Conservation (phyloP, 805 yeast species). For the Cyberlindnera misumaiensis region DNA sequence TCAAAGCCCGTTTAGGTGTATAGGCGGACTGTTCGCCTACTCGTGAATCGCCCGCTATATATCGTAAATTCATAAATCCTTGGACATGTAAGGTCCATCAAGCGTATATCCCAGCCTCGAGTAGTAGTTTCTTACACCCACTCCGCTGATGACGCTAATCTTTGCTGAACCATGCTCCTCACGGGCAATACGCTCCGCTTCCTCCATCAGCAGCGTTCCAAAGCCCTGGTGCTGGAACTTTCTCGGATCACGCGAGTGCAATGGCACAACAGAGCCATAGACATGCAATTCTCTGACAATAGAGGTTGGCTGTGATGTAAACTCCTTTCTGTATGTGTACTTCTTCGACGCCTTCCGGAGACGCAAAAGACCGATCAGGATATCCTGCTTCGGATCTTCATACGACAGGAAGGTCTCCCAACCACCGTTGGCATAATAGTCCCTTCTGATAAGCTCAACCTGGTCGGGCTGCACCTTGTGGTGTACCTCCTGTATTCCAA, state of each 20-base stretch:
- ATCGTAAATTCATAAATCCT: conserved; percentile 25
- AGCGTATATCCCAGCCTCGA: conserved; percentile 84
- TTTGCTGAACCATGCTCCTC: conserved; percentile 93
- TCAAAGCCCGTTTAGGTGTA: too few relatives aligned
- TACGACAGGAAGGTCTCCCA: conserved; percentile 97
- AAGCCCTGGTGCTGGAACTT: conserved; percentile 99
- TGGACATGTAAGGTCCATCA: conserved; percentile 99
- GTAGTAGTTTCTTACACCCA: conserved; percentile 95
- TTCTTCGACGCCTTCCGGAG: conserved; percentile 84
- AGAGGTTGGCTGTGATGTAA: conserved; percentile 77
- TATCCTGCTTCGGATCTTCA: conserved; percentile 96
- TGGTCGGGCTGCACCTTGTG: conserved; percentile 96
- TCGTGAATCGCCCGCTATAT: too few relatives aligned
- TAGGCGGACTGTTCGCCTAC: neutral
- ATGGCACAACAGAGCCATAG: conserved; percentile 94
- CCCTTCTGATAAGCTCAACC: conserved; percentile 91
- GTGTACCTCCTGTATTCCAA: conserved; percentile 97
- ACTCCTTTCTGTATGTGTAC: conserved; percentile 86
- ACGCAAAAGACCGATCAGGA: conserved; percentile 83
- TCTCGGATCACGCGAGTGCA: conserved; percentile 93
- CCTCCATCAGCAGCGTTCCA: conserved; percentile 96
- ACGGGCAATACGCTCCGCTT: conserved; percentile 90
- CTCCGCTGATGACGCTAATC: conserved; percentile 93
- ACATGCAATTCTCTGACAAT: conserved; percentile 97
- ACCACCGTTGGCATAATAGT: conserved; percentile 95